These are phyloP conservation scores for Citrus cavaleriei DNA, from an alignment of 345 rosid species.

Conservation along the genomic window DNA sequence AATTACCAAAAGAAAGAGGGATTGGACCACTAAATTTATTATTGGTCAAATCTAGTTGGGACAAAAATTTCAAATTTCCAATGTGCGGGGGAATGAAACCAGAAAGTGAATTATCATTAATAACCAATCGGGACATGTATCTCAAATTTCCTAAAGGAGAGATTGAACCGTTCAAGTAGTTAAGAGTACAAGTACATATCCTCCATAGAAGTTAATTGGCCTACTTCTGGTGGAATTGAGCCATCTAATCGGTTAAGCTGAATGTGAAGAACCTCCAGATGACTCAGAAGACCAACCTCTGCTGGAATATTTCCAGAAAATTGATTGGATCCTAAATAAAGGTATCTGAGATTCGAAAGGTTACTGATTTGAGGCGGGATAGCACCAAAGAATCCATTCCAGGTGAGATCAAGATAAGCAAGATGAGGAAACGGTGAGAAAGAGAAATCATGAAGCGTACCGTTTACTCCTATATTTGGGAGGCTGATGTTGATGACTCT, in stretches of 20 bases:
- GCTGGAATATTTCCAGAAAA: slow-evolving; percentile 11
- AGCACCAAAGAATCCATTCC: slow-evolving; percentile 1
- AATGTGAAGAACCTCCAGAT: slow-evolving; percentile 11
- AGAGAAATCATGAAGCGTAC: not conserved
- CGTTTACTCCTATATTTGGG: not conserved
- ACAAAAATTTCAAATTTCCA: not conserved
- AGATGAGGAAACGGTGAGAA: not conserved
- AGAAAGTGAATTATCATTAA: not conserved
- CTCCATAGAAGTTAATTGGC: not conserved
- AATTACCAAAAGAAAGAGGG: not conserved
- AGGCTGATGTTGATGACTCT: not conserved
- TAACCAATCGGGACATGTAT: not conserved
- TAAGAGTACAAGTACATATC: not conserved
- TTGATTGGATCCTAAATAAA: not conserved
- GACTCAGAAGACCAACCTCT: slow-evolving; percentile 14
- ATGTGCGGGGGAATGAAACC: not conserved
- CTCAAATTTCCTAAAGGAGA: not conserved
- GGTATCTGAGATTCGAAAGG: not conserved
- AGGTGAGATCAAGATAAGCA: not conserved
- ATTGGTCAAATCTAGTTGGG: not conserved
- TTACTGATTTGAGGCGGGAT: not conserved
- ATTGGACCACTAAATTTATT: not conserved
- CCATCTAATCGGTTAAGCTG: slow-evolving; percentile 12
- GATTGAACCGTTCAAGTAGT: slow-evolving; percentile 13
- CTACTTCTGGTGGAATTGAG: not conserved